phyloP scores from a whole-genome alignment of 2,329 filamentous ascomycete species.

The Trichoderma hamatum region DNA sequence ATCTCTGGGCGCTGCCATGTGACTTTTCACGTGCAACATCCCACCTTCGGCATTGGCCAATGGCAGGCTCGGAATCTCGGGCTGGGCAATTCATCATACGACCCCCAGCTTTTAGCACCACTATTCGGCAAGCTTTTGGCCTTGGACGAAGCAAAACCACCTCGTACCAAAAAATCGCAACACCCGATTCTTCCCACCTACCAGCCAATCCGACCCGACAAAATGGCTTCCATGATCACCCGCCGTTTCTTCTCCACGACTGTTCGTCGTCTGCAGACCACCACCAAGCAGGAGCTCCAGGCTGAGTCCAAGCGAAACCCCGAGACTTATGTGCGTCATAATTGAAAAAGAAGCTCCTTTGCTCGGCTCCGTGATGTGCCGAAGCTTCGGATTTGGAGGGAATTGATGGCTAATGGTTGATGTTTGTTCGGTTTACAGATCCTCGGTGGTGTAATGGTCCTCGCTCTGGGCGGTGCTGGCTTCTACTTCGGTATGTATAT shows the following conservation, averaged over 20 bases:
- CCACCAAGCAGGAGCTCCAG: slow-evolving; percentile 54
- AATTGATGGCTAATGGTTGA: background rate
- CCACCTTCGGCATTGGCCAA: slow-evolving; percentile 39
- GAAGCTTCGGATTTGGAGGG: background rate
- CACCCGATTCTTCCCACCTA: slow-evolving; percentile 25
- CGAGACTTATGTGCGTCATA: slow-evolving; percentile 50
- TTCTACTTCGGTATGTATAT: slow-evolving; percentile 75
- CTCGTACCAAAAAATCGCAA: slow-evolving; percentile 27
- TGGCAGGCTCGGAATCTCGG: slow-evolving; percentile 30
- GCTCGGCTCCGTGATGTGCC: slow-evolving; percentile 7
- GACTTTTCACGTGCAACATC: slow-evolving; percentile 29
- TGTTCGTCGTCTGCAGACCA: slow-evolving; percentile 53
- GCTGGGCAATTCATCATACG: slow-evolving; percentile 25
- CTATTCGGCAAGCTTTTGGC: slow-evolving; percentile 22
- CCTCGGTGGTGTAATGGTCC: slow-evolving; percentile 87
- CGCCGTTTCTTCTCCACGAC: slow-evolving; percentile 60
- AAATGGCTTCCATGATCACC: slow-evolving; percentile 61
- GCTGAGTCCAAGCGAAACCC: slow-evolving; percentile 60
- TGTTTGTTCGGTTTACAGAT: slow-evolving; percentile 59
- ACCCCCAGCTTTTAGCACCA: slow-evolving; percentile 22
- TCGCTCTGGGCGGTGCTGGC: slow-evolving; percentile 83
- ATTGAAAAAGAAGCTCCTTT: slow-evolving; percentile 23
- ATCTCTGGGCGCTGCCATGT: slow-evolving; percentile 24
- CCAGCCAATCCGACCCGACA: slow-evolving; percentile 34
- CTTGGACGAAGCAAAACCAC: slow-evolving; percentile 30